Evolutionary conservation across 805 yeast species (phyloP).

Genomic region (Saccharomycopsis sp.): DNA sequence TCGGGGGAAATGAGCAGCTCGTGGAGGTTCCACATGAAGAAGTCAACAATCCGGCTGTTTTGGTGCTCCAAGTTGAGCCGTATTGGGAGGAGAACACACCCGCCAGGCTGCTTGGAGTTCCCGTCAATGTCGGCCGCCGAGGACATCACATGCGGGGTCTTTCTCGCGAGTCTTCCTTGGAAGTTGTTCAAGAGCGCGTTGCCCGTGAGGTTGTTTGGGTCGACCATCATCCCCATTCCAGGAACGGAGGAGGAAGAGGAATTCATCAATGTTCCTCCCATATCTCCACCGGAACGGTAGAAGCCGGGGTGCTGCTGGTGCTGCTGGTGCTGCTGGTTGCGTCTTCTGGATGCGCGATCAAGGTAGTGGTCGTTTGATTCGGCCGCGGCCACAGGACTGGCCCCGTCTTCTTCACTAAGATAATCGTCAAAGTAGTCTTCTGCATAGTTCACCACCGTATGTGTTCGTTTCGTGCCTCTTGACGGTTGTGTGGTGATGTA

Average conservation of each 20-base stretch:
- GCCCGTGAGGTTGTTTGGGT: slow-evolving; percentile 23
- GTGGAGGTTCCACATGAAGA: slow-evolving; percentile 65
- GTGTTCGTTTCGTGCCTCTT: slow-evolving; percentile 67
- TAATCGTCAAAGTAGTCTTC: slow-evolving; percentile 54
- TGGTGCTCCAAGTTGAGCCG: slow-evolving; percentile 53
- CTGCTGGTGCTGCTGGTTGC: slow-evolving; percentile 2
- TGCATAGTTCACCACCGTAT: slow-evolving; percentile 69
- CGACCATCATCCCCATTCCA: slow-evolving; percentile 12
- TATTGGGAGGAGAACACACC: slow-evolving; percentile 68
- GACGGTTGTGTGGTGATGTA: slow-evolving; percentile 67
- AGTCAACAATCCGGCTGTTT: slow-evolving; percentile 47
- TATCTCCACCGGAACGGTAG: no score
- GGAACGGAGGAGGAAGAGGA: no score
- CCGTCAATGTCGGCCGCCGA: slow-evolving; percentile 24
- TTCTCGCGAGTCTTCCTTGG: slow-evolving; percentile 33
- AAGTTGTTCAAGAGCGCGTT: slow-evolving; percentile 26
- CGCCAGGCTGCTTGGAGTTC: no score
- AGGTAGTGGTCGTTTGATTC: slow-evolving; percentile 8
- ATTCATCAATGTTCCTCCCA: no score
- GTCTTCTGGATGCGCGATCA: slow-evolving; percentile 1
- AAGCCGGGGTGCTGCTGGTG: slow-evolving; percentile 1
- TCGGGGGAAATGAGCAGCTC: slow-evolving; percentile 64
- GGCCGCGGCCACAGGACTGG: slow-evolving; percentile 13
- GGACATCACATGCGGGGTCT: slow-evolving; percentile 28
- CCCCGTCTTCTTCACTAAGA: slow-evolving; percentile 26